Evolutionary conservation across 73 alveolate species (phyloP).

Genomic region (Halteria grandinella): DNA sequence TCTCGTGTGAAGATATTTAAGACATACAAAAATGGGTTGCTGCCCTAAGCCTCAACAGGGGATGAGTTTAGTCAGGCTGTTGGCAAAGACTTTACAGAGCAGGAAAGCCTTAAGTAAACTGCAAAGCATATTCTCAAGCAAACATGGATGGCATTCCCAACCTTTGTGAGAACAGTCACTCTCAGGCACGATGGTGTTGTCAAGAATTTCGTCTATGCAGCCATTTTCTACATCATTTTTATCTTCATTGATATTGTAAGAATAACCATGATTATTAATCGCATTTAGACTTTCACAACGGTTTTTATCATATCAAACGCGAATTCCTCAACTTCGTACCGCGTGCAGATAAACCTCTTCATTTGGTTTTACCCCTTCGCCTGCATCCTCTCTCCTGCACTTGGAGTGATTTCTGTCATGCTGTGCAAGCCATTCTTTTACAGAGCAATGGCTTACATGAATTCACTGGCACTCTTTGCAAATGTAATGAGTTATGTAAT

Average conservation of each 20-base stretch:
- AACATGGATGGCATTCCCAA: too few species aligned
- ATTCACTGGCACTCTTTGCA: conserved; percentile 13
- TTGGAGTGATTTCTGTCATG: conserved; percentile 44
- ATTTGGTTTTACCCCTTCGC: conserved; percentile 52
- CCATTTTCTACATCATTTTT: conserved; percentile 7
- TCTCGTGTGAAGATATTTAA: conserved; percentile 31
- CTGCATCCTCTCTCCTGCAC: conserved; percentile 4
- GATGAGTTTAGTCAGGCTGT: too few species aligned
- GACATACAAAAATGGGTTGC: too few species aligned
- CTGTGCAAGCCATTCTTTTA: conserved; percentile 53
- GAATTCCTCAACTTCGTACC: too few species aligned
- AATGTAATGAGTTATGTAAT: not conserved
- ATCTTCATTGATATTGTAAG: conserved; percentile 34
- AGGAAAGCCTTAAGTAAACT: too few species aligned
- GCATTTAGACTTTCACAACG: conserved; percentile 21
- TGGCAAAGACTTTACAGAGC: too few species aligned
- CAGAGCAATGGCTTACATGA: conserved; percentile 37
- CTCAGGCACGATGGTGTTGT: conserved; percentile 25
- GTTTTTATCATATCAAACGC: too few species aligned
- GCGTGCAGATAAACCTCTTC: not conserved
- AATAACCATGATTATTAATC: not conserved
- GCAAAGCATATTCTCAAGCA: too few species aligned
- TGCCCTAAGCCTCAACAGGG: too few species aligned
- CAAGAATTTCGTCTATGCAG: not conserved
- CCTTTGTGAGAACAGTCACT: not conserved